These are phyloP conservation scores for Geotrichum macrosporum DNA, from an alignment of 1,139 yeast species.

Conservation along the genomic window DNA sequence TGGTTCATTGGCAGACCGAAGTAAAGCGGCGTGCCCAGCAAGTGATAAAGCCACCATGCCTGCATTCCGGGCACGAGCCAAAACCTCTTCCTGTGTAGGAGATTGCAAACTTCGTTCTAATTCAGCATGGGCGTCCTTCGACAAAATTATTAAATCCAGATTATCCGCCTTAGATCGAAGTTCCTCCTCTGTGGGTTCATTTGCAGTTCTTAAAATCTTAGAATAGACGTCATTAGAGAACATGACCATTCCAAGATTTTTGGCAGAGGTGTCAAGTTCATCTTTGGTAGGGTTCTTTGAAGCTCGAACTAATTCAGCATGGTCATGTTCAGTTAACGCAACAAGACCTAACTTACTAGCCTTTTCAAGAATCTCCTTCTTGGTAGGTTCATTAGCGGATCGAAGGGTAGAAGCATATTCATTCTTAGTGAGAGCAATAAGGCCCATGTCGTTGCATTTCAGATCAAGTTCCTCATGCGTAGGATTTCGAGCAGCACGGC, in stretches of 20 bases:
- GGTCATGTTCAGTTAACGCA: slow-evolving; percentile 30
- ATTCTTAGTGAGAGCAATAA: slow-evolving; percentile 19
- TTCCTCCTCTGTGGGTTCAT: slow-evolving; percentile 39
- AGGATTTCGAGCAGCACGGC: slow-evolving; percentile 24
- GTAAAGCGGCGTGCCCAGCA: slow-evolving; percentile 23
- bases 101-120: slow-evolving; percentile 36
- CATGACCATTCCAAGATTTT: slow-evolving; percentile 27
- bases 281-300: slow-evolving; percentile 28
- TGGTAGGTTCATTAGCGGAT: slow-evolving; percentile 32
- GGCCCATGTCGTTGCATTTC: slow-evolving; percentile 34
- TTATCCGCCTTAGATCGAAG: slow-evolving; percentile 38
- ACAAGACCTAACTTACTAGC: slow-evolving; percentile 25
- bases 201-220: slow-evolving; percentile 12
- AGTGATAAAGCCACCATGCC: slow-evolving; percentile 31
- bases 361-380: slow-evolving; percentile 15
- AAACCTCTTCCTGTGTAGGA: slow-evolving; percentile 21
- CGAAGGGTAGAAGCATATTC: slow-evolving; percentile 25
- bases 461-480: slow-evolving; percentile 32
- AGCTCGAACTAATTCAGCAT: slow-evolving; percentile 27
- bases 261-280: slow-evolving; percentile 34
- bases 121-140: slow-evolving; percentile 35
- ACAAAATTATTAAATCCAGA: slow-evolving; percentile 28
- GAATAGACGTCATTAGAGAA: slow-evolving; percentile 31
- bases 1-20: slow-evolving; percentile 16
- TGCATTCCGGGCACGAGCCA: slow-evolving; percentile 34